phyloP scores from a whole-genome alignment of 768 basidiomycete genomes.

The Cystobasidium ongulense region DNA sequence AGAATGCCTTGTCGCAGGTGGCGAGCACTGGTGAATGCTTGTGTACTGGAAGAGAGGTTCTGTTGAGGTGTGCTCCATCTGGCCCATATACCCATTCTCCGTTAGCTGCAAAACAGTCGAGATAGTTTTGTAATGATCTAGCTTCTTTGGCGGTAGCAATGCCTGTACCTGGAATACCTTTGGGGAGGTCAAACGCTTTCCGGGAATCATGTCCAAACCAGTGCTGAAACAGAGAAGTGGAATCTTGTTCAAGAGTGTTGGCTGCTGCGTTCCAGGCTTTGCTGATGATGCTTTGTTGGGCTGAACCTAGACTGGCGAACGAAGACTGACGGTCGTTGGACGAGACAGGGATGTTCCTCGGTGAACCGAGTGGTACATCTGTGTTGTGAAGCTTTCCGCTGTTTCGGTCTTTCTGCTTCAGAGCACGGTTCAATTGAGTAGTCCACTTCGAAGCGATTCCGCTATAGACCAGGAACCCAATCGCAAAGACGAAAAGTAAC shows the following conservation, averaged over 20 bases:
- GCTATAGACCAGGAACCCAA: too few relatives aligned
- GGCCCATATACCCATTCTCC: conserved; percentile 40
- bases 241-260: background rate
- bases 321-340: background rate
- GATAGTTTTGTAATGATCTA: conserved; percentile 33
- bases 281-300: background rate
- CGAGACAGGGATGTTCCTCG: background rate
- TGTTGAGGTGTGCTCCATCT: background rate
- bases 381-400: too few relatives aligned
- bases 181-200: conserved; percentile 2
- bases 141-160: conserved; percentile 28
- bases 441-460: too few relatives aligned
- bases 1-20: conserved; percentile 40
- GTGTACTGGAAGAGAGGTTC: conserved; percentile 35
- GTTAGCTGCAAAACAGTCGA: conserved; percentile 35
- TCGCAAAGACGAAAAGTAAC: too few relatives aligned
- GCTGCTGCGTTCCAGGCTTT: conserved; percentile 15
- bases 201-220: background rate
- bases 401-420: too few relatives aligned
- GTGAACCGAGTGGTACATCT: too few relatives aligned
- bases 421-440: too few relatives aligned
- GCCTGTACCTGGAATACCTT: conserved; percentile 39
- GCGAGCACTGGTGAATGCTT: conserved; percentile 37
- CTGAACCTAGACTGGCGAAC: background rate
- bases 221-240: background rate